Conservation (phyloP, 495 filamentous ascomycete genomes). For the Hypoxylon crocopeplum region DNA sequence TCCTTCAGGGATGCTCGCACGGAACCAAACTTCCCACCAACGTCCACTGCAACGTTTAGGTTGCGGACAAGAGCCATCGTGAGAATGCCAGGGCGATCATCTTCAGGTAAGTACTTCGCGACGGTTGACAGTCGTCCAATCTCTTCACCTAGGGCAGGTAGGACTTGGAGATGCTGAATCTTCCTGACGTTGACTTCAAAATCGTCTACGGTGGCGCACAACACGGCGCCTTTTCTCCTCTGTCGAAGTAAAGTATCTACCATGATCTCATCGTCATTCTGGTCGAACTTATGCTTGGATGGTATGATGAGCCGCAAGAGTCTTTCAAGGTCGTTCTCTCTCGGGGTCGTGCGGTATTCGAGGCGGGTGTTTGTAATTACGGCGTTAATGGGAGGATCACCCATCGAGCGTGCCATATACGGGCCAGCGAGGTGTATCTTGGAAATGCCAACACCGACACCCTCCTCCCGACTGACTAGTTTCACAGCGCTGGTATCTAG, state of each 20-base stretch:
- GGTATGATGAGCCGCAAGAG: constrained; percentile 88
- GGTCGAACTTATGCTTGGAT: constrained; percentile 88
- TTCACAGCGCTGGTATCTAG: constrained; percentile 82
- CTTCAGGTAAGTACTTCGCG: constrained; percentile 93
- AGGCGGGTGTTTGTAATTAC: constrained; percentile 69
- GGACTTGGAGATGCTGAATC: constrained; percentile 63
- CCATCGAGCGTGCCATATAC: constrained; percentile 54
- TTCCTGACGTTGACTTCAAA: constrained; percentile 64
- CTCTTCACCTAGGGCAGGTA: constrained; percentile 78
- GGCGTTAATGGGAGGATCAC: constrained; percentile 56
- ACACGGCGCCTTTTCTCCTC: constrained; percentile 83
- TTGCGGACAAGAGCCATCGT: constrained; percentile 72
- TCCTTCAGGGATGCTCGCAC: constrained; percentile 63
- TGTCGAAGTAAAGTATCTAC: constrained; percentile 92
- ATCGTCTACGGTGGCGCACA: constrained; percentile 70
- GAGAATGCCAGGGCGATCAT: constrained; percentile 89
- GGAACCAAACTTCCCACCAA: constrained; percentile 70
- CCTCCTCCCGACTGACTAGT: constrained; percentile 72
- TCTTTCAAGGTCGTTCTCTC: constrained; percentile 79
- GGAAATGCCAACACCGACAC: constrained; percentile 73
- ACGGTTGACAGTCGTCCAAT: constrained; percentile 82
- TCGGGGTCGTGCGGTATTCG: constrained; percentile 76
- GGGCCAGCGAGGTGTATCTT: constrained; percentile 78
- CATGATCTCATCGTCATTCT: constrained; percentile 88
- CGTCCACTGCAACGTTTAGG: constrained; percentile 61